Percentiles rank a stretch among this genome's conserved stretches.
phyloP scores from a whole-genome alignment of 257 asterid genomes.

The Verbascum thapsus region DNA sequence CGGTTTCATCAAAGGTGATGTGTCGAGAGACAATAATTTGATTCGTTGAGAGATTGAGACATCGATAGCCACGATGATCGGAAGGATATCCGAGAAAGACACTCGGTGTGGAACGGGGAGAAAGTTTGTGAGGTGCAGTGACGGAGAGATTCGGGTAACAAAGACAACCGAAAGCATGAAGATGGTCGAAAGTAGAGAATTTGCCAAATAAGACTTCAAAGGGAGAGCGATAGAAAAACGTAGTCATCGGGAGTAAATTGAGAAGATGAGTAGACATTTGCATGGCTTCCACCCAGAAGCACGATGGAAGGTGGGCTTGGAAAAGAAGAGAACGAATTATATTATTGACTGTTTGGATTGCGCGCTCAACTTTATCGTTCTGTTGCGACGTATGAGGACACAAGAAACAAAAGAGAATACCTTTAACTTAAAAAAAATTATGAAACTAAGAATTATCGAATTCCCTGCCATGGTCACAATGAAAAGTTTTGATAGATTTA shows the following conservation, averaged over 20 bases:
- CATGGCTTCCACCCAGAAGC: background rate
- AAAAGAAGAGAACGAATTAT: background rate
- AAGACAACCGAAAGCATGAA: no score
- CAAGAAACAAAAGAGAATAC: background rate
- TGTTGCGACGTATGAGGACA: constrained; percentile 6
- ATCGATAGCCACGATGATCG: no score
- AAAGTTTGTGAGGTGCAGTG: no score
- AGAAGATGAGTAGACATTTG: background rate
- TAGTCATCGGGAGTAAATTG: background rate
- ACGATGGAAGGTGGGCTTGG: background rate
- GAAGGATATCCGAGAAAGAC: no score
- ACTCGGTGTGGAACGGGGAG: no score
- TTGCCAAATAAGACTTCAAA: no score
- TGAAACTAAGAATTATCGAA: background rate
- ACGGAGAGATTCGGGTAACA: no score
- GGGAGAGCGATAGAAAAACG: no score
- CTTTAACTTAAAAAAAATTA: background rate
- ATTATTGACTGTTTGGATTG: background rate
- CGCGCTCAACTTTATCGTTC: background rate
- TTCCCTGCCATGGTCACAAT: constrained; percentile 10
- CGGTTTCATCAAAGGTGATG: no score
- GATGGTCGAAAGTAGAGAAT: no score
- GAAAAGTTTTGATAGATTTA: constrained; percentile 1
- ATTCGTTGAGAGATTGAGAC: no score
- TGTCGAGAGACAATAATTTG: no score